Base-by-base conservation (phyloP, 345 rosid species). In the Brassica rapa region DNA sequence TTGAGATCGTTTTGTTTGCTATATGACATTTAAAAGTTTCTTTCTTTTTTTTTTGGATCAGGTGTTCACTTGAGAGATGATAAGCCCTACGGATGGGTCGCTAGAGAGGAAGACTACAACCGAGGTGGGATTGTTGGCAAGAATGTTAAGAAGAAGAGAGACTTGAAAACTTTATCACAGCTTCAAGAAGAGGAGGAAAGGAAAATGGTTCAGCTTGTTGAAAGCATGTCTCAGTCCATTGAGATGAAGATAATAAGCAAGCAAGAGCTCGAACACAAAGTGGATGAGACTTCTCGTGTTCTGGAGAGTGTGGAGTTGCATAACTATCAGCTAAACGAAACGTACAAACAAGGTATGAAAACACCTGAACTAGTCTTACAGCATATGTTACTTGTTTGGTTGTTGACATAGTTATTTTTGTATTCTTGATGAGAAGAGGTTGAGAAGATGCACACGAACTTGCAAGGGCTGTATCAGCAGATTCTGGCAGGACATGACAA, bases 81-180 rank as follows among this genome's bases (percentile, higher is more conserved):
- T 51, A 81, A 68, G 61, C 55, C 74, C 46, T 91, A 83, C 78
- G 97, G 90, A 65, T 91, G 98, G 98, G 74, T 90, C 67, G 94
- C 93, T 6, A 65, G 89, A 14, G 90, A 83, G 32, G 87, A 80
- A 30, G 96, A 90, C 69, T 93, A 77, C 63, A 1, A 80, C 39
- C 51, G 80, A 4, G 64, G 16, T 16, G 69, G 77, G 16, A 12
- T 85, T 3, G 30, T 89, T 51, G 89, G 90, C 68, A 77, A 84
- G 29, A 70, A 80, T 66, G 86, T 91, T 16, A 82, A 76, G 11
- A 87, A 46, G 69, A 82, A 83, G 30, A 88, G 95, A 49, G 89
- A 91, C 70, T 62, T 91, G 78, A 90, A 88, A 68, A 84, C 88
- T 67, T 71, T 91, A 33, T 78, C 85, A 0, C 84, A 66, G 21